Percentiles rank a stretch among this genome's conserved stretches.
These are phyloP conservation scores for Ustilago shanxiensis DNA, from an alignment of 1,284 basidiomycete species.

Conservation along the genomic window DNA sequence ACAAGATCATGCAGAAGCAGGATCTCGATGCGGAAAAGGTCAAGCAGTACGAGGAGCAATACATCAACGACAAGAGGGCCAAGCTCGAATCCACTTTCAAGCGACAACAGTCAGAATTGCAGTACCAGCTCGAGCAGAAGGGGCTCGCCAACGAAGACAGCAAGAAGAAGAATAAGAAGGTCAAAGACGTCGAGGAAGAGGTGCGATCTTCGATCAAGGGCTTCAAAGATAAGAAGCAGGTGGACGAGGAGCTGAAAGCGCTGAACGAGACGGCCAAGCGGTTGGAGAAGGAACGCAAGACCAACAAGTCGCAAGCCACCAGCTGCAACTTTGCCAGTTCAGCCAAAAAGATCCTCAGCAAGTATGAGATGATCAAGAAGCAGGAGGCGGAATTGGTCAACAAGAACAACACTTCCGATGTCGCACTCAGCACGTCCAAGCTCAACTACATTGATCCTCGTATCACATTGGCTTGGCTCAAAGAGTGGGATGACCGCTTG, in stretches of 20 bases:
- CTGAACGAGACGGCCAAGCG: constrained; percentile 83
- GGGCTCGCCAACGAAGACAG: constrained; percentile 36
- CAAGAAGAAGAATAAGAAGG: constrained; percentile 58
- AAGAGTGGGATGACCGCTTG: constrained; percentile 67
- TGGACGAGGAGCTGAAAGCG: constrained; percentile 76
- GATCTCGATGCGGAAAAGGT: constrained; percentile 94
- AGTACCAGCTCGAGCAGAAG: constrained; percentile 61
- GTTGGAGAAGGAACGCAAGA: constrained; percentile 85
- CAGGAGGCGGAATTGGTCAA: constrained; percentile 64
- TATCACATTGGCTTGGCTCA: constrained; percentile 68
- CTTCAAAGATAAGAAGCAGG: constrained; percentile 60
- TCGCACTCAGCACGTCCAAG: constrained; percentile 68
- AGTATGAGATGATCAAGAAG: constrained; percentile 67
- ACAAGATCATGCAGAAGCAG: constrained; percentile 79
- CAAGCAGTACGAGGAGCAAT: constrained; percentile 81
- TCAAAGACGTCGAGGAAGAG: constrained; percentile 55
- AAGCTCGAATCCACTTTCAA: constrained; percentile 81
- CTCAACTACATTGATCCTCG: constrained; percentile 70
- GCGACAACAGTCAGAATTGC: constrained; percentile 70
- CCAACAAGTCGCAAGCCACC: constrained; percentile 75
- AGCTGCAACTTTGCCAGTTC: constrained; percentile 72
- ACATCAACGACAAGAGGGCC: constrained; percentile 74
- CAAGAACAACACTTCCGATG: constrained; percentile 68
- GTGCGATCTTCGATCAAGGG: constrained; percentile 51
- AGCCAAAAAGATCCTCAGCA: constrained; percentile 77